Evolutionary conservation across 2,329 filamentous ascomycete genomes (phyloP).

Genomic region (Alternaria novae-zelandiae): DNA sequence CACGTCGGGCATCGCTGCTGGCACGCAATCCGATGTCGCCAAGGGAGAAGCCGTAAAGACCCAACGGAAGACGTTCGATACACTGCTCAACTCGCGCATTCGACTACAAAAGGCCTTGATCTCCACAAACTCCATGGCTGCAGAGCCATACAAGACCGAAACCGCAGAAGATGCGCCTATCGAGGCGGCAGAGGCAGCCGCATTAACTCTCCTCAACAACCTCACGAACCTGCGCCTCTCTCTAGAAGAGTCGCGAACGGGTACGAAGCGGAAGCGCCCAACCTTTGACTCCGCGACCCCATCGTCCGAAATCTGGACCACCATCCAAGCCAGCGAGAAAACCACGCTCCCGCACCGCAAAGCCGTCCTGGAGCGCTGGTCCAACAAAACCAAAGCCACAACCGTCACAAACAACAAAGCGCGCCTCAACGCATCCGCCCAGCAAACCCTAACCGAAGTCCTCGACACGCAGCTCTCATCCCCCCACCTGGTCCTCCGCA

Average conservation of each 20-base stretch:
- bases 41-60: constrained; percentile 87
- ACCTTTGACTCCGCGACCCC: constrained; percentile 62
- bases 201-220: constrained; percentile 82
- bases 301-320: constrained; percentile 73
- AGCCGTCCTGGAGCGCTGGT: constrained; percentile 87
- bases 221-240: constrained; percentile 73
- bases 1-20: constrained; percentile 68
- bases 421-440: constrained; percentile 64
- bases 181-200: constrained; percentile 83
- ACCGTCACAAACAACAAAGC: constrained; percentile 59
- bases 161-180: constrained; percentile 59
- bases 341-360: constrained; percentile 67
- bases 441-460: constrained; percentile 70
- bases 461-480: constrained; percentile 73
- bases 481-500: constrained; percentile 72
- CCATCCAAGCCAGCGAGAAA: constrained; percentile 71
- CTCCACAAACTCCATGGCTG: constrained; percentile 70
- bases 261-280: constrained; percentile 65
- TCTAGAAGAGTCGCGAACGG: constrained; percentile 60
- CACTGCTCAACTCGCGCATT: constrained; percentile 87
- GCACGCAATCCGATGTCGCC: constrained; percentile 76
- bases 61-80: constrained; percentile 86
- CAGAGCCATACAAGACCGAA: constrained; percentile 34
- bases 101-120: constrained; percentile 90
- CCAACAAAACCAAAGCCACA: constrained; percentile 73